These are phyloP conservation scores for Paecilomyces sp. DNA, from an alignment of 2,329 filamentous ascomycete genomes.

Conservation along the genomic window DNA sequence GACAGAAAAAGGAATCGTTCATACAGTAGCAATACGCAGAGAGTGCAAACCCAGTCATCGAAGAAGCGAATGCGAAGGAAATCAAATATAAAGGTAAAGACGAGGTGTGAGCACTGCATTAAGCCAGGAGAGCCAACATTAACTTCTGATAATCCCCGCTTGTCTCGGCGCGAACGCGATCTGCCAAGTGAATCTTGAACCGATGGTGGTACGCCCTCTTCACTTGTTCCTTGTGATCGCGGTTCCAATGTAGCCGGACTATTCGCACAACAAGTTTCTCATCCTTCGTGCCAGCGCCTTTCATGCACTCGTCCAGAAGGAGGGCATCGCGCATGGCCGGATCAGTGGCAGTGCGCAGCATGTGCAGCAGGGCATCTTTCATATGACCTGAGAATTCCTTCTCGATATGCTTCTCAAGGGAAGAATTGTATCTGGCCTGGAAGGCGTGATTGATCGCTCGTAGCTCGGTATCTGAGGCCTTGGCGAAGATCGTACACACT, in stretches of 20 bases:
- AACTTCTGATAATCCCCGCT: conserved; percentile 74
- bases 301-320: conserved; percentile 81
- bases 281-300: conserved; percentile 81
- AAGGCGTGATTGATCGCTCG: conserved; percentile 74
- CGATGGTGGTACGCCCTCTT: conserved; percentile 68
- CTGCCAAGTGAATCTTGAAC: conserved; percentile 60
- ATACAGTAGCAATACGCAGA: neutral
- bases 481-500: conserved; percentile 71
- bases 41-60: neutral
- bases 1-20: neutral
- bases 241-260: conserved; percentile 78
- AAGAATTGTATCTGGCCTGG: conserved; percentile 61
- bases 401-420: conserved; percentile 66
- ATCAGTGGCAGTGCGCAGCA: conserved; percentile 70
- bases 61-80: neutral
- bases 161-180: conserved; percentile 72
- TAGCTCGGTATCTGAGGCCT: conserved; percentile 73
- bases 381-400: conserved; percentile 90
- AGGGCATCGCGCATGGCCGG: conserved; percentile 77
- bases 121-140: conserved; percentile 59
- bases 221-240: conserved; percentile 64
- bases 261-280: conserved; percentile 68
- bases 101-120: conserved; percentile 3
- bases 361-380: conserved; percentile 72
- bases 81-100: neutral